Conservation (phyloP, 139 green algal species). For the Coelastrella sp. region DNA sequence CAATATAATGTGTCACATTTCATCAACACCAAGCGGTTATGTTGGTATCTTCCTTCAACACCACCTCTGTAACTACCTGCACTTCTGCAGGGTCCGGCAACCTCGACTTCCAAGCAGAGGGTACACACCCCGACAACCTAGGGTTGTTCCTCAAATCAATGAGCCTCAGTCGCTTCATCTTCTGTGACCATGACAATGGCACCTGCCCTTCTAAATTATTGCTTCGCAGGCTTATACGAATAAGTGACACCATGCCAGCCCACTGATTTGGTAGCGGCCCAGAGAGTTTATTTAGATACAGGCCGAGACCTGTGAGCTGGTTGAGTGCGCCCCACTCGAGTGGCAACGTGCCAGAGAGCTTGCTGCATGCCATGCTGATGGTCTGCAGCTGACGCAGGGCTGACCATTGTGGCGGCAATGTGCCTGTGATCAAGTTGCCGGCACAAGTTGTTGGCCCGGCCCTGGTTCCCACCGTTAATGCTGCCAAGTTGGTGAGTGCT, state of each 20-base stretch:
- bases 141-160: not conserved
- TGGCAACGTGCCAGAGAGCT: not conserved
- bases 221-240: not conserved
- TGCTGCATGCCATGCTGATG: not conserved
- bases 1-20: too few species aligned
- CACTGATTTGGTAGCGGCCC: not conserved
- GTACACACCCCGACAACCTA: not conserved
- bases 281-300: not conserved
- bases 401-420: not conserved
- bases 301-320: not conserved
- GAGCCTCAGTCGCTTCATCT: not conserved
- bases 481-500: not conserved
- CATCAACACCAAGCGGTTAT: too few species aligned
- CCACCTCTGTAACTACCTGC: too few species aligned
- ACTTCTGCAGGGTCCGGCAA: too few species aligned
- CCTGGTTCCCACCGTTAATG: not conserved
- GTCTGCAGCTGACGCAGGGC: not conserved
- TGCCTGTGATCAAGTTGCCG: not conserved
- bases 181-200: not conserved
- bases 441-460: not conserved
- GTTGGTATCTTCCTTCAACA: too few species aligned
- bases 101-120: not conserved
- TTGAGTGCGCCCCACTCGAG: not conserved
- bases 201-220: not conserved
- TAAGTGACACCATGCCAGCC: not conserved